These are phyloP conservation scores for Phytophthora hibernalis DNA, from an alignment of 352 stramenopile genomes.

Conservation along the genomic window DNA sequence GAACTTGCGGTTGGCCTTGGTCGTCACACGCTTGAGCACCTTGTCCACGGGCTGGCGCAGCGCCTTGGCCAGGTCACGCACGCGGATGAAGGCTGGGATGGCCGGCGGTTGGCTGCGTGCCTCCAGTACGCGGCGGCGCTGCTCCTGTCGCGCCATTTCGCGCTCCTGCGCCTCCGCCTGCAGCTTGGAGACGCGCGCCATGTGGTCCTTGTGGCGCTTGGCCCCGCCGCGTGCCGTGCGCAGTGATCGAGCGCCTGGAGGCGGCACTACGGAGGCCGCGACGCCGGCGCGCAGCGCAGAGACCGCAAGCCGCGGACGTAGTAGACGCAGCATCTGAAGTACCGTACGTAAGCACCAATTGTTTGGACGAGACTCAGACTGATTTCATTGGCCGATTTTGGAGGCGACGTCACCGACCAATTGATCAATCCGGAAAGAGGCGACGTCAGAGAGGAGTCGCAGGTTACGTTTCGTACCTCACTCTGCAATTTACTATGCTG, in stretches of 20 bases:
- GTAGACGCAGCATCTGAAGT: constrained; percentile 6
- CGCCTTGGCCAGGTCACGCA: constrained; percentile 78
- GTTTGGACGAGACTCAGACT: too few relatives aligned
- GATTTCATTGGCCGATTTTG: too few relatives aligned
- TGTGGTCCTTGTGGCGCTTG: constrained; percentile 35
- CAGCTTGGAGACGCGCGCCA: constrained; percentile 23
- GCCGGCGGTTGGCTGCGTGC: constrained; percentile 26
- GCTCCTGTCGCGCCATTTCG: constrained; percentile 15
- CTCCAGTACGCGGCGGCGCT: constrained; percentile 34
- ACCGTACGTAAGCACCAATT: too few relatives aligned
- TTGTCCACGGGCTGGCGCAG: constrained; percentile 72
- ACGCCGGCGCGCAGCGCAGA: constrained; percentile 15
- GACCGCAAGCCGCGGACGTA: constrained; percentile 13
- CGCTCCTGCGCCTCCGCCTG: constrained; percentile 16
- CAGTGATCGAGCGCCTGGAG: constrained; percentile 22
- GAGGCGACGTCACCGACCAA: too few relatives aligned
- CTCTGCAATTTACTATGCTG: constrained; percentile 51
- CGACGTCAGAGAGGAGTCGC: too few relatives aligned
- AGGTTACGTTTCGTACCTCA: too few relatives aligned
- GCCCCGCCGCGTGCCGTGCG: constrained; percentile 40
- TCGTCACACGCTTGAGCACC: constrained; percentile 70
- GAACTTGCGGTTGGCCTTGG: constrained; percentile 63
- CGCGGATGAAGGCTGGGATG: constrained; percentile 65
- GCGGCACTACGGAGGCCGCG: not conserved
- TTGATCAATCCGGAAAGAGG: too few relatives aligned